These are phyloP conservation scores for Exophiala calicioides DNA, from an alignment of 2,329 filamentous ascomycete genomes.

Conservation along the genomic window DNA sequence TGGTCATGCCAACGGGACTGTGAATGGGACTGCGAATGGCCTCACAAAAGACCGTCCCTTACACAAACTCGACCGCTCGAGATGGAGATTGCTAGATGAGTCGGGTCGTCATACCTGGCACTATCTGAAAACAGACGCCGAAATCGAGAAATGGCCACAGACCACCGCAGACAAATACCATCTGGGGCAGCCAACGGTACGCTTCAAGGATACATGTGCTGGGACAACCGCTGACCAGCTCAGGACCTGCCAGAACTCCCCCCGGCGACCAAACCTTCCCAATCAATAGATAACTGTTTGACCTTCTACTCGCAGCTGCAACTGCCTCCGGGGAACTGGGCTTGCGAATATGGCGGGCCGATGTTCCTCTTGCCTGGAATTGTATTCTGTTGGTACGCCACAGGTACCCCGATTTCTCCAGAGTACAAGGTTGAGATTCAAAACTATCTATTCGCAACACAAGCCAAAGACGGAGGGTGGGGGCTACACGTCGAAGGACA, in stretches of 20 bases:
- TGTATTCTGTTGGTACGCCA: constrained; percentile 84
- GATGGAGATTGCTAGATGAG: constrained; percentile 84
- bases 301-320: constrained; percentile 89
- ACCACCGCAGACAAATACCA: constrained; percentile 86
- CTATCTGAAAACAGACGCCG: constrained; percentile 74
- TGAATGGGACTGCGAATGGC: constrained; percentile 16
- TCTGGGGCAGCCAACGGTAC: constrained; percentile 75
- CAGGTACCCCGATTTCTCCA: constrained; percentile 79
- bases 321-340: constrained; percentile 88
- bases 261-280: constrained; percentile 68
- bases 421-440: constrained; percentile 84
- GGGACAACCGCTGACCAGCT: constrained; percentile 9
- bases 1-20: constrained; percentile 12
- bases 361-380: constrained; percentile 92
- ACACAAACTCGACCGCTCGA: constrained; percentile 70
- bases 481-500: constrained; percentile 93
- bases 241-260: constrained; percentile 75
- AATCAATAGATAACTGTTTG: constrained; percentile 79
- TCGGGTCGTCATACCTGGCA: constrained; percentile 90
- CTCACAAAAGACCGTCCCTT: background rate
- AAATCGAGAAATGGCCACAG: constrained; percentile 78
- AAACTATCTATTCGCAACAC: constrained; percentile 84
- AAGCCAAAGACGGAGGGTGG: constrained; percentile 93
- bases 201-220: background rate
- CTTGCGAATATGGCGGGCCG: constrained; percentile 93